Evolutionary conservation across 805 yeast genomes (phyloP).

Genomic region (Candida sakaeoensis): DNA sequence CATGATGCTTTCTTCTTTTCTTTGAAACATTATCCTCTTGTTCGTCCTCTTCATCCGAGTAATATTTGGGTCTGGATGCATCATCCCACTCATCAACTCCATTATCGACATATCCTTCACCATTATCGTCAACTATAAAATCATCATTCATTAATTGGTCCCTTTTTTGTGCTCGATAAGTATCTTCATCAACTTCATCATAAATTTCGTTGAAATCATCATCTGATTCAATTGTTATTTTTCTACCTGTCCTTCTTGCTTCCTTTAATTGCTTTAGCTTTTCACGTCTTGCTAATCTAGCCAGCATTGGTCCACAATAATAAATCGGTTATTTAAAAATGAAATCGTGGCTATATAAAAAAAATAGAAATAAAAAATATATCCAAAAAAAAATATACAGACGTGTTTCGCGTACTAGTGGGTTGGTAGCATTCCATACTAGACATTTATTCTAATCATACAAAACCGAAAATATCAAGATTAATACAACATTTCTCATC

Average conservation of each 20-base stretch:
- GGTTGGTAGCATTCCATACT: slow-evolving; percentile 1
- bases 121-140: slow-evolving; percentile 91
- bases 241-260: slow-evolving; percentile 58
- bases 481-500: background rate
- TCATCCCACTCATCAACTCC: slow-evolving; percentile 90
- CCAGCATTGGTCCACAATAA: slow-evolving; percentile 21
- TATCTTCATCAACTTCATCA: slow-evolving; percentile 83
- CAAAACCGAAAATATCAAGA: background rate
- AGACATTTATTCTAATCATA: background rate
- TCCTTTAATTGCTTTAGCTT: slow-evolving; percentile 61
- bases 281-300: slow-evolving; percentile 27
- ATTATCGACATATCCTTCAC: slow-evolving; percentile 89
- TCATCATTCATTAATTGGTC: slow-evolving; percentile 83
- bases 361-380: slow-evolving; percentile 3
- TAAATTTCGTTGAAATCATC: slow-evolving; percentile 58
- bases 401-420: slow-evolving; percentile 5
- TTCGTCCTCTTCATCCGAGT: slow-evolving; percentile 58
- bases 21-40: slow-evolving; percentile 23
- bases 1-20: slow-evolving; percentile 18
- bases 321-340: background rate
- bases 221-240: slow-evolving; percentile 40
- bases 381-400: too few relatives aligned
- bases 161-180: slow-evolving; percentile 72
- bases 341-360: background rate
- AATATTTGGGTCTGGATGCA: slow-evolving; percentile 44